Evolutionary conservation across 306 rosid genomes (phyloP).

Genomic region (Potentilla sterilis): DNA sequence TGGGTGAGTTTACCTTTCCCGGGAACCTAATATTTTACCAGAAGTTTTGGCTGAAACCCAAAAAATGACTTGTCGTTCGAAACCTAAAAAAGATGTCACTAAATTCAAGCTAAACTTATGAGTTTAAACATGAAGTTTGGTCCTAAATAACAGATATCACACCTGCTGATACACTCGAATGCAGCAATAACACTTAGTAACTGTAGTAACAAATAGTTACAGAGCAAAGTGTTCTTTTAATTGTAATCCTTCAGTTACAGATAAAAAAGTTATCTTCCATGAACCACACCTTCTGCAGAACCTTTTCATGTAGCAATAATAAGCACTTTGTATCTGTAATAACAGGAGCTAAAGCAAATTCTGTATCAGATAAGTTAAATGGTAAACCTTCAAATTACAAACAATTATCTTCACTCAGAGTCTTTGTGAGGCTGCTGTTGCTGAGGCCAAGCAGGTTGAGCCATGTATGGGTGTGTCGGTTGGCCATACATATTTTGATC

Average conservation of each 20-base stretch:
- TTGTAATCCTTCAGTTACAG: conserved; percentile 9
- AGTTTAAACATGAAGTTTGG: background rate
- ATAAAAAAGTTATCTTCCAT: background rate
- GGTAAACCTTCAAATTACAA: conserved; percentile 11
- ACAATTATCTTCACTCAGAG: conserved; percentile 36
- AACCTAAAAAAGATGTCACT: background rate
- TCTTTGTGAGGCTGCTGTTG: conserved; percentile 34
- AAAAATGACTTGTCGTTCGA: background rate
- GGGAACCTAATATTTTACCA: background rate
- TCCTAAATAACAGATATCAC: background rate
- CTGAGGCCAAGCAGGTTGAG: conserved; percentile 39
- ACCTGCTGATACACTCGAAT: background rate
- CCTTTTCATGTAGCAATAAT: conserved; percentile 7
- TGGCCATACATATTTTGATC: conserved; percentile 39
- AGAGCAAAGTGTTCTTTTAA: conserved; percentile 14
- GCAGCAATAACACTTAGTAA: conserved; percentile 3
- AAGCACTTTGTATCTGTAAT: conserved; percentile 11
- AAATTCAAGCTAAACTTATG: background rate
- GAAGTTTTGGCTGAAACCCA: background rate
- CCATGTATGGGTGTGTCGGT: conserved; percentile 25
- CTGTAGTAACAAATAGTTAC: conserved; percentile 1
- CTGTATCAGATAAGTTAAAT: conserved; percentile 5
- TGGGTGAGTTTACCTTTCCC: no score
- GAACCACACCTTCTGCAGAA: background rate
- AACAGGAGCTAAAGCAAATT: conserved; percentile 15